Evolutionary conservation across 176 grass and related monocot genomes (phyloP), one percentile per base, ranked within the genome.

Genomic region (Oryza brachyantha): DNA sequence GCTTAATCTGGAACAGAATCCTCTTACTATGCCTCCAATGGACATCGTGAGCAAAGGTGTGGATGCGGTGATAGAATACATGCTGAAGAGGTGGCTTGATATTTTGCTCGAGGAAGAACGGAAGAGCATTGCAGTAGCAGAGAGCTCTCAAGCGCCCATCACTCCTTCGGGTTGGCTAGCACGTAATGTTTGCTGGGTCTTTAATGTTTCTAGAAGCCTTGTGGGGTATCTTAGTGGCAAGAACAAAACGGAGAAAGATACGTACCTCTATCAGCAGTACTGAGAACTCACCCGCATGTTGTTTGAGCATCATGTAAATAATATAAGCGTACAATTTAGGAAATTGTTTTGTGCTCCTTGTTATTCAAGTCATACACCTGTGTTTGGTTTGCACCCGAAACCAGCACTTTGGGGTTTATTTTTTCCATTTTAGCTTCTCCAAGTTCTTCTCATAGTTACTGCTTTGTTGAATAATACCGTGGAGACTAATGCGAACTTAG

Each of bases 1-100:
- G 88, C 81, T 99, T n/a, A 95, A 93, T 64, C 76, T 99, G 64
- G 96, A 95, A 5, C 89, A 99, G 68, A 99, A 95, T 65, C 96
- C 96, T 36, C 70, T 99, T 65, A 22, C 45, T 24, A 61, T 89
- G 31, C 96, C 92, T 16, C 90, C 96, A 7, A 43, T 64, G 41
- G 88, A 91, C 1, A 52, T 93, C 14, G 77, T 99, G 76, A 64
- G 29, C 22, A 24, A 93, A 58, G 96, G 92, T 5, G 62, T 95
- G 10, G 88, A 82, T 0, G 71, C 77, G 0, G 81, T 99, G n/a
- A 93, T 89, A 77, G 83, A 87, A 32, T 99, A 91, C 59, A 95
- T 95, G 92, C 72, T 85, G 43, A 86, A 91, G 52, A 82, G 88
- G 74, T 86, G 73, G 88, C 45, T 81, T 13, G 80, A 93, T 34